Base-by-base conservation (phyloP, 495 filamentous ascomycete species). In the Talaromyces trachyspermus region DNA sequence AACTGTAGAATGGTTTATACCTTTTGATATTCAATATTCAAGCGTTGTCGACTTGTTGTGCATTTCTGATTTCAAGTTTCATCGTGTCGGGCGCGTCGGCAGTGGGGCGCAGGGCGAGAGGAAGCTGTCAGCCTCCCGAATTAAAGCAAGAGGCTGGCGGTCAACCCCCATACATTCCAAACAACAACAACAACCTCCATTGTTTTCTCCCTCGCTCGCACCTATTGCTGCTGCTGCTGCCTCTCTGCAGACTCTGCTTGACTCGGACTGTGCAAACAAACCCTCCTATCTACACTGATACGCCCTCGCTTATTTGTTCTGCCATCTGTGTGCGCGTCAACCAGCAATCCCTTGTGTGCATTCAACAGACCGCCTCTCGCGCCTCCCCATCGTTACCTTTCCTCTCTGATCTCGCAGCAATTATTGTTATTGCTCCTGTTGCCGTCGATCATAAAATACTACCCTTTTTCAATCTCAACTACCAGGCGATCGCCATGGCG, bases 401-500 rank as follows among this genome's bases (percentile, higher is more conserved):
- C 15, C 7, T 20, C 14, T n/a, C 5, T 25, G 30, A n/a, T 5
- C 27, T 44, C 12, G 2, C 42, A 32, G 10, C n/a, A 27, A 8
- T 14, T 23, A 46, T 46, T 24, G 20, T 35, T 37, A 46, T 19
- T n/a, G n/a, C n/a, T n/a, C n/a, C n/a, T n/a, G n/a, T n/a, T n/a
- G n/a, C n/a, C n/a, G n/a, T n/a, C n/a, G n/a, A n/a, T n/a, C n/a
- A n/a, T n/a, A n/a, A n/a, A n/a, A n/a, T n/a, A n/a, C 44, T 25
- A n/a, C 14, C 12, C 24, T 26, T 29, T 26, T 26, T 29, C 26
- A 44, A 30, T n/a, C 8, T 20, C 22, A n/a, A 9, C 3, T 24
- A 14, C 17, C n/a, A 20, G 30, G 17, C 15, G 27, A 23, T 33
- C 30, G 22, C 29, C 24, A 83, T 83, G 77, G 67, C 80, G 53